Evolutionary conservation across 371 early-diverging fungal species (phyloP).

Genomic region (Mucor piriformis): DNA sequence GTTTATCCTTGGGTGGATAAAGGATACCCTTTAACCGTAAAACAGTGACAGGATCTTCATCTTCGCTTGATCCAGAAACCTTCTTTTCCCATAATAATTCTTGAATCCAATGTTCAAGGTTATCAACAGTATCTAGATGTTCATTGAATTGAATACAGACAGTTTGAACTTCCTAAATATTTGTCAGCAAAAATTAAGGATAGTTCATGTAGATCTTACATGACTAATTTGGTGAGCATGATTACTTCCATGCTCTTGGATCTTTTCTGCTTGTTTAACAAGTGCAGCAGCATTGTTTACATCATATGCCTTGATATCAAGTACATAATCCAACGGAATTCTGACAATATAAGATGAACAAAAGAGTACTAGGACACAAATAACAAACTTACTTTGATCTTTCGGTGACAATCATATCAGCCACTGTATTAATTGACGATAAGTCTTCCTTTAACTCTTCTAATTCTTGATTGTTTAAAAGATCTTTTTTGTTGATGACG

Average conservation of each 20-base stretch:
- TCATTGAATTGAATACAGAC: slow-evolving; percentile 48
- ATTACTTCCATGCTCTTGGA: slow-evolving; percentile 30
- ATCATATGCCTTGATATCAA: slow-evolving; percentile 81
- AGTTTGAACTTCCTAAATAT: slow-evolving; percentile 55
- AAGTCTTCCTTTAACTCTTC: slow-evolving; percentile 57
- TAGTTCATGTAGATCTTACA: slow-evolving; percentile 23
- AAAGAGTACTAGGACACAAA: no score
- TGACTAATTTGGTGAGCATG: slow-evolving; percentile 49
- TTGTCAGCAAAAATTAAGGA: not conserved
- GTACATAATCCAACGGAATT: slow-evolving; percentile 74
- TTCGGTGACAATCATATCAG: slow-evolving; percentile 58
- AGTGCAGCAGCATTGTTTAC: slow-evolving; percentile 38
- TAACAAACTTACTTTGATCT: slow-evolving; percentile 52
- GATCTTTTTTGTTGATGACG: slow-evolving; percentile 93
- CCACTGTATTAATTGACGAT: slow-evolving; percentile 61
- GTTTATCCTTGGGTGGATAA: slow-evolving; percentile 43
- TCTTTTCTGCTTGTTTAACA: slow-evolving; percentile 37
- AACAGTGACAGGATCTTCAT: slow-evolving; percentile 53
- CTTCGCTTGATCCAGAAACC: slow-evolving; percentile 42
- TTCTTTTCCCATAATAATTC: slow-evolving; percentile 85
- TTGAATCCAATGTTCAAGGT: slow-evolving; percentile 89
- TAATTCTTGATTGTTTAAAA: slow-evolving; percentile 59
- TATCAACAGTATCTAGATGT: slow-evolving; percentile 38
- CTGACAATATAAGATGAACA: slow-evolving; percentile 28
- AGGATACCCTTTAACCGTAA: slow-evolving; percentile 87